Evolutionary conservation across 495 filamentous ascomycete species (phyloP).

Genomic region (Lasiosphaeria ovina): DNA sequence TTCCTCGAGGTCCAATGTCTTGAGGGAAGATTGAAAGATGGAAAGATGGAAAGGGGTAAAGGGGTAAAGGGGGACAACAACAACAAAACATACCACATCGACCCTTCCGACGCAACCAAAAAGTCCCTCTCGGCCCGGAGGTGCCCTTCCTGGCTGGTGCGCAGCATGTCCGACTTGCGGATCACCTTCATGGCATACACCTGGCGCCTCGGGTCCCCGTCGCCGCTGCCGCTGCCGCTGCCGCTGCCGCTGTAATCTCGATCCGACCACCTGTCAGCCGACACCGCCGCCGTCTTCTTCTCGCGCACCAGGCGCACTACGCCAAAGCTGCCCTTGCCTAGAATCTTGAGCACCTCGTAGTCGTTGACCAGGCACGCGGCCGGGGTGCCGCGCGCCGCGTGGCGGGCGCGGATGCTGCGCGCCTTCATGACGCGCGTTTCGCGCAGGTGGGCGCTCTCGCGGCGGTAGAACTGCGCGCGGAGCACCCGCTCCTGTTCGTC

Average conservation of each 20-base stretch:
- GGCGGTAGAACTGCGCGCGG: conserved; percentile 56
- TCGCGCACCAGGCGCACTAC: conserved; percentile 82
- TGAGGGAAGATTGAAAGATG: neutral
- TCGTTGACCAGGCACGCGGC: conserved; percentile 41
- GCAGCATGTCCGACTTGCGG: conserved; percentile 85
- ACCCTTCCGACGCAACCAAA: conserved; percentile 77
- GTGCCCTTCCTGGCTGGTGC: conserved; percentile 87
- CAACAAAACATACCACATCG: conserved; percentile 57
- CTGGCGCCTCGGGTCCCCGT: conserved; percentile 38
- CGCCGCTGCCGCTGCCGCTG: neutral
- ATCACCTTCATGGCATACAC: conserved; percentile 98
- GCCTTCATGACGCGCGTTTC: conserved; percentile 68
- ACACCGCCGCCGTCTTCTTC: conserved; percentile 27
- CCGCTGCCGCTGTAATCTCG: neutral
- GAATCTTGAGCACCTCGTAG: conserved; percentile 78
- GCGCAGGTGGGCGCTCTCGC: conserved; percentile 75
- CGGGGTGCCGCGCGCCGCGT: conserved; percentile 26
- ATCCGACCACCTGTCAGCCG: conserved; percentile 21
- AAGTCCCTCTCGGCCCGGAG: conserved; percentile 89
- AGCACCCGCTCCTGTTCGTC: conserved; percentile 53
- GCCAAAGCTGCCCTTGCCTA: conserved; percentile 96
- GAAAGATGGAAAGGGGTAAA: neutral
- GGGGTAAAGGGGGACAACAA: neutral
- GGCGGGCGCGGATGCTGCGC: conserved; percentile 44
- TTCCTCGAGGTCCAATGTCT: too few relatives aligned